Evolutionary conservation across 1,284 basidiomycete genomes (phyloP), one percentile per base, ranked within the genome.

Genomic region (Cryptococcus maquisensis): DNA sequence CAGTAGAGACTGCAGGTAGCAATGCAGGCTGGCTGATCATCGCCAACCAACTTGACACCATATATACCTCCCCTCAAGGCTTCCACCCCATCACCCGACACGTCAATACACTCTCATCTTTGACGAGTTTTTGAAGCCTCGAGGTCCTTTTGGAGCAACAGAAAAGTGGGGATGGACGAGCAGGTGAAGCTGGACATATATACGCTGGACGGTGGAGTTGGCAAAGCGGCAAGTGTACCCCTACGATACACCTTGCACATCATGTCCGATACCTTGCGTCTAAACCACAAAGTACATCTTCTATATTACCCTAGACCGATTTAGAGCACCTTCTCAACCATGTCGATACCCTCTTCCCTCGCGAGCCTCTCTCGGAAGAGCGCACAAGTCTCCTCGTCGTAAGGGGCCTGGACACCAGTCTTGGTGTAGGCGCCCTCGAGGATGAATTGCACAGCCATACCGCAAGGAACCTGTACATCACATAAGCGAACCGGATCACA

Each of bases 321-420:
- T 51, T 78, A 80, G 37, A 79, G 66, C 53, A 71, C 67, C 66
- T 77, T 76, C 79, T 96, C 92, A 49, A 87, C 78, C 67, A 95
- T 81, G 28, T 85, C 86, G 63, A 95, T 76, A 12, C 90, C 90
- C 79, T 95, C 90, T 60, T 81, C 71, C 55, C 59, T 82, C 79
- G 95, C 91, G 56, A 95, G 77, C 47, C 82, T 76, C 61, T 81
- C 82, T 47, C 90, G 81, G 67, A 97, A 83, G 37, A 89, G 84
- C 57, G 89, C 86, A 72, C 90, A 92, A 42, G 93, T 85, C 60
- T 74, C 64, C 79, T 88, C 87, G 63, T 83, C 84, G 77, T 96
- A 97, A 16, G 95, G 95, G 9, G 85, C 88, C 54, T 87, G 82
- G n/a, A 98, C 82, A 66, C 93, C 93, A 10, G 86, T 83, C 55